Percentiles rank a stretch among this genome's conserved stretches.
phyloP scores from a whole-genome alignment of 2,329 filamentous ascomycete genomes.

The Neocatenulostroma microsporum region DNA sequence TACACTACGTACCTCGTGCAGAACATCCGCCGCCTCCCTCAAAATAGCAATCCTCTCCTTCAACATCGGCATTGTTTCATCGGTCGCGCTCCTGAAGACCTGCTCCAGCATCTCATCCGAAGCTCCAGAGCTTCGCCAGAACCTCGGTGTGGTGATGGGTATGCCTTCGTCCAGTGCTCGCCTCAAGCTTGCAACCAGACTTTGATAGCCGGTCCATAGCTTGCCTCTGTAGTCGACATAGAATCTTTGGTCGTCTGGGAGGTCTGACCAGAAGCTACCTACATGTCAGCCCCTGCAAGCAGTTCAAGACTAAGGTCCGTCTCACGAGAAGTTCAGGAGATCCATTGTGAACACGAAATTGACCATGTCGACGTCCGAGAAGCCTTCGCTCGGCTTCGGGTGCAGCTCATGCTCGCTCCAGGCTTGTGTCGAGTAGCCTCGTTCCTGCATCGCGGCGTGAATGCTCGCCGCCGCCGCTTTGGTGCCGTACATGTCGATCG shows the following conservation, averaged over 20 bases:
- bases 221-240: constrained; percentile 72
- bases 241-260: constrained; percentile 63
- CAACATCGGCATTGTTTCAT: constrained; percentile 80
- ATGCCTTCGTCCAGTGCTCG: constrained; percentile 85
- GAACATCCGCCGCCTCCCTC: constrained; percentile 70
- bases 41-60: constrained; percentile 69
- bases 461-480: constrained; percentile 76
- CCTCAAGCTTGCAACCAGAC: constrained; percentile 77
- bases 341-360: constrained; percentile 98
- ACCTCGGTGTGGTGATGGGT: constrained; percentile 79
- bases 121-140: constrained; percentile 58
- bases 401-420: constrained; percentile 90
- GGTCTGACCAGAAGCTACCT: constrained; percentile 76
- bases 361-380: constrained; percentile 39
- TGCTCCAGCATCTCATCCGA: constrained; percentile 64
- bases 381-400: constrained; percentile 49
- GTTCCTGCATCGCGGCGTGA: constrained; percentile 72
- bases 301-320: neutral
- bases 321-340: constrained; percentile 73
- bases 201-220: constrained; percentile 92
- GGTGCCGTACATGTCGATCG: constrained; percentile 72
- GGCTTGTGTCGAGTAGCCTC: constrained; percentile 71
- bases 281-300: constrained; percentile 6
- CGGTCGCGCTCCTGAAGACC: constrained; percentile 78
- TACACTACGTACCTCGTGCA: constrained; percentile 34